phyloP scores from a whole-genome alignment of 2,329 filamentous ascomycete species.

The Dothistroma septosporum region DNA sequence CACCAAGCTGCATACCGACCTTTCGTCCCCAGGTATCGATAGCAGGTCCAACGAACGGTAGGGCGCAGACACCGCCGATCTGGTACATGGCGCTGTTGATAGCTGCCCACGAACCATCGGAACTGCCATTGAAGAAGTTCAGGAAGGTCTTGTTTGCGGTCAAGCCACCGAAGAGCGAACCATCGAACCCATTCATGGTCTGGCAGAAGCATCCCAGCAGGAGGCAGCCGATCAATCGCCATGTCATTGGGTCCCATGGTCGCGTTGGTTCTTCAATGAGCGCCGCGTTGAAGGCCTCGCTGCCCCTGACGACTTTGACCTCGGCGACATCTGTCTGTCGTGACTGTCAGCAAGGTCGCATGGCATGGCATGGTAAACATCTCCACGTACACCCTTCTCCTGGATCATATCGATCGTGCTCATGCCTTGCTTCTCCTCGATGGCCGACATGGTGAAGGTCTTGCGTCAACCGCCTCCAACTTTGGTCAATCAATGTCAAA shows the following conservation, averaged over 20 bases:
- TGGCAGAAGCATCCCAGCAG: conserved; percentile 40
- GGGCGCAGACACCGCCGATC: conserved; percentile 44
- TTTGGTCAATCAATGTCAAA: background rate
- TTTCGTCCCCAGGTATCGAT: conserved; percentile 49
- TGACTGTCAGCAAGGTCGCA: background rate
- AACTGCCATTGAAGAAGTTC: conserved; percentile 40
- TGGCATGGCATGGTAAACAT: background rate
- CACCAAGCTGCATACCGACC: conserved; percentile 47
- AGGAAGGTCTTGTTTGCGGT: conserved; percentile 47
- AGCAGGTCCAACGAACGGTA: conserved; percentile 46
- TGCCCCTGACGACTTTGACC: conserved; percentile 49
- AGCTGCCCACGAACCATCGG: conserved; percentile 43
- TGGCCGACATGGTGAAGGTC: conserved; percentile 5
- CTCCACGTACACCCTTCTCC: conserved; percentile 4
- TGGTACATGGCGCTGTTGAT: conserved; percentile 48
- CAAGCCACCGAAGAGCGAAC: conserved; percentile 53
- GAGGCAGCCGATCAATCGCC: conserved; percentile 25
- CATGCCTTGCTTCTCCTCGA: conserved; percentile 3
- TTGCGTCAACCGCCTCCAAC: background rate
- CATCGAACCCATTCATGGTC: conserved; percentile 53
- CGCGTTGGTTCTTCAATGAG: conserved; percentile 50
- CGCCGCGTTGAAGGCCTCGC: conserved; percentile 54
- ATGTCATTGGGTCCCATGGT: conserved; percentile 17
- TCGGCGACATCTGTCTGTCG: conserved; percentile 25
- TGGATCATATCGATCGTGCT: conserved; percentile 5